Base-by-base conservation (phyloP, 139 green algal genomes). In the Chlorella vulgaris region DNA sequence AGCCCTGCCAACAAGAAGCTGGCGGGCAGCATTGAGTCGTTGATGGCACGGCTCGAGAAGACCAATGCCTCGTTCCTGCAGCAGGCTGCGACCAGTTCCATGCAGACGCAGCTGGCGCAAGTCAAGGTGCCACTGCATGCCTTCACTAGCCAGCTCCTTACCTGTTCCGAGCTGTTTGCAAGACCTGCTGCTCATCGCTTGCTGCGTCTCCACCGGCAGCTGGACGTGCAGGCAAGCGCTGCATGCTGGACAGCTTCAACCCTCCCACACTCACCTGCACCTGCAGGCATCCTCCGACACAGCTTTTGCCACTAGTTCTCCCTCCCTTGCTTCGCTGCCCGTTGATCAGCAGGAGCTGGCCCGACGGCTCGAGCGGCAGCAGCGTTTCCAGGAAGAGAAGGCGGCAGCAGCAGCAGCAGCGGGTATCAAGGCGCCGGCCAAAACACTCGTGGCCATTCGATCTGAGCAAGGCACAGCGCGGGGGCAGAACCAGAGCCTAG, bases 311-410 rank as follows among this genome's bases (percentile, higher is more conserved):
- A 21, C 55, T 26, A 53, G 53, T 2, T 69, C 53, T 53, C 51
- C 74, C 55, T 69, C 58, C 2, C 58, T 80, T 0, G 58, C 55
- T 38, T 71, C 58, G 7, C 58, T 80, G 74, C 74, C 58, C 2
- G 58, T 87, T 1, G 69, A 63, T 31, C 13, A 29, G 1, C 36
- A 67, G 3, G 66, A 86, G 80, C 81, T 77, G 63, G 77, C 81
- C 28, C 84, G 83, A 26, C 65, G 86, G 2, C 47, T 33, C 39
- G 76, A 85, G 63, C 86, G 86, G 26, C 43, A 73, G 36, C 68
- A 74, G 53, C 81, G 86, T 39, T 90, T 90, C 65, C 70, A 75
- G 35, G 73, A 63, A 7, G 73, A 79, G 35, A 53, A 79, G 36
- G 73, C 73, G 35, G 73, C 73, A 7, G 73, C 73, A 5, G 73